Conservation (phyloP, 169 alveolate genomes). For the Babesia caballi region DNA sequence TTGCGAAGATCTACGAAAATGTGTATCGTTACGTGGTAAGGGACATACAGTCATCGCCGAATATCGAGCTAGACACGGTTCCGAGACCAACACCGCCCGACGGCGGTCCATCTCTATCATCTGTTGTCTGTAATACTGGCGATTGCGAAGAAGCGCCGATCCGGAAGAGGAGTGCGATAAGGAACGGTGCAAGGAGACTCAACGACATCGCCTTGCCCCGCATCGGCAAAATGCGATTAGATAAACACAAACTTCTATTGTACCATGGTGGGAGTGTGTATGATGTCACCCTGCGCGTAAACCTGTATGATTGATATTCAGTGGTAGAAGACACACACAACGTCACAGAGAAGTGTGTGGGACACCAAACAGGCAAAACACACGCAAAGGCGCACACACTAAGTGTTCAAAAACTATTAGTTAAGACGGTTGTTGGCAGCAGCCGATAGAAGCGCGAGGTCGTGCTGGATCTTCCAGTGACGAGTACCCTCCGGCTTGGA, state of each 20-base stretch:
- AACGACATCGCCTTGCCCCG: not conserved
- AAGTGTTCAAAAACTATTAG: not conserved
- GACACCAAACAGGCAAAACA: not conserved
- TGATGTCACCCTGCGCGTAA: too few species aligned
- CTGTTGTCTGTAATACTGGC: not conserved
- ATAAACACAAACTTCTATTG: too few species aligned
- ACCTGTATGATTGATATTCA: too few species aligned
- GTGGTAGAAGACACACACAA: not conserved
- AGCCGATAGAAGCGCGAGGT: slow-evolving; percentile 66
- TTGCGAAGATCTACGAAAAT: slow-evolving; percentile 13
- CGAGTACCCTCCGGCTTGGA: slow-evolving; percentile 49
- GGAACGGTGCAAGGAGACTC: not conserved
- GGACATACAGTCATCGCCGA: slow-evolving; percentile 20
- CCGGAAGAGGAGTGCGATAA: not conserved
- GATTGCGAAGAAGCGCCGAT: not conserved
- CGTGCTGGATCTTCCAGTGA: slow-evolving; percentile 74
- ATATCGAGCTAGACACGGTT: not conserved
- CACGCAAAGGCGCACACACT: not conserved
- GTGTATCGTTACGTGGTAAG: not conserved
- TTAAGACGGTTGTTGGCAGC: slow-evolving; percentile 64
- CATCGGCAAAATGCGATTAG: too few species aligned
- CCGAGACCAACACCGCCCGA: not conserved
- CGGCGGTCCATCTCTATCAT: too few species aligned
- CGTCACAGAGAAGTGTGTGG: not conserved
- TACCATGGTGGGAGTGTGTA: too few species aligned